Percentiles rank a stretch among this genome's conserved stretches.
Evolutionary conservation across 2,329 filamentous ascomycete species (phyloP).

Genomic region (Chrysoporthe puriensis): DNA sequence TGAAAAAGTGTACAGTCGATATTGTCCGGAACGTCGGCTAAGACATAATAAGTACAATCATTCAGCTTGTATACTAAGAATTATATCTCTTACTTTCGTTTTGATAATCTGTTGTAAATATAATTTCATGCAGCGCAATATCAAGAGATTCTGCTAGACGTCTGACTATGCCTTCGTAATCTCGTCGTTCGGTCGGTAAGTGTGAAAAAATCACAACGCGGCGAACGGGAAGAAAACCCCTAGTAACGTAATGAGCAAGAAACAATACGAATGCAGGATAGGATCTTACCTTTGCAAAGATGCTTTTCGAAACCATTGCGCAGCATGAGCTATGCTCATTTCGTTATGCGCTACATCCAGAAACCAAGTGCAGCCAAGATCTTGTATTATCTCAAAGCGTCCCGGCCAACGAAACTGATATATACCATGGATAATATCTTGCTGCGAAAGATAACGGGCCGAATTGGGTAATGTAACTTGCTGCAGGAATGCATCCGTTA

Average conservation of each 20-base stretch:
- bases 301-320: not conserved
- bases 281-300: constrained; percentile 1
- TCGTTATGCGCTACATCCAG: not conserved
- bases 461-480: not conserved
- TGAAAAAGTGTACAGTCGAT: not conserved
- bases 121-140: not conserved
- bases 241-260: not conserved
- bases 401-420: not conserved
- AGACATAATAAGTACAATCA: not conserved
- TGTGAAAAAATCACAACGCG: constrained; percentile 2
- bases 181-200: not conserved
- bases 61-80: not conserved
- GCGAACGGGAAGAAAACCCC: not conserved
- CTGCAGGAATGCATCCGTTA: constrained; percentile 1
- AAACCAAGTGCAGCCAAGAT: constrained; percentile 3
- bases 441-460: not conserved
- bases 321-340: constrained; percentile 2
- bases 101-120: constrained; percentile 1
- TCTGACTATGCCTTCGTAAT: not conserved
- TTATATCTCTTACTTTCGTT: not conserved
- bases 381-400: constrained; percentile 4
- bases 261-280: not conserved
- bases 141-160: constrained; percentile 3
- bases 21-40: not conserved
- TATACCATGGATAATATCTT: constrained; percentile 1